Conservation (phyloP, 2,329 filamentous ascomycete genomes). For the Leptoxyphium fumago region DNA sequence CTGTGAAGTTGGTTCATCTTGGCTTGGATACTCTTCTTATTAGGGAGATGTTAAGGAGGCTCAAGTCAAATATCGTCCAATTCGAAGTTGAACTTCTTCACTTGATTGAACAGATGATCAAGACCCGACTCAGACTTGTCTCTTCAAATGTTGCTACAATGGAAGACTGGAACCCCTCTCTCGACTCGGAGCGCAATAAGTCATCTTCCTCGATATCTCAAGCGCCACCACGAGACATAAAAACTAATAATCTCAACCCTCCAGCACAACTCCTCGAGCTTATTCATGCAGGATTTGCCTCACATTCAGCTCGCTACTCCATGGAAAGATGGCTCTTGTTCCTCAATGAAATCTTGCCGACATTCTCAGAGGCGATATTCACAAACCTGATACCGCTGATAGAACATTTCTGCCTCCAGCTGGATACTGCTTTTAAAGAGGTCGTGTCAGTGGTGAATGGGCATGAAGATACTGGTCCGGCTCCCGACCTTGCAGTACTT, state of each 20-base stretch:
- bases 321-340: conserved; percentile 88
- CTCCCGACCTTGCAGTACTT: conserved; percentile 14
- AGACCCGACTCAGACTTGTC: conserved; percentile 29
- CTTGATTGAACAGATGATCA: conserved; percentile 60
- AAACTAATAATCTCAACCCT: conserved; percentile 23
- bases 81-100: conserved; percentile 49
- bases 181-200: too few relatives aligned
- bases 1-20: conserved; percentile 7
- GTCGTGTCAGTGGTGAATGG: conserved; percentile 48
- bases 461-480: conserved; percentile 1
- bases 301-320: conserved; percentile 55
- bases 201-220: too few relatives aligned
- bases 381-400: conserved; percentile 82
- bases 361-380: conserved; percentile 75
- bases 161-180: too few relatives aligned
- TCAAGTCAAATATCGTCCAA: conserved; percentile 7
- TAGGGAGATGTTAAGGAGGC: conserved; percentile 8
- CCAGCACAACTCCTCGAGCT: conserved; percentile 70
- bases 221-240: too few relatives aligned
- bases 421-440: conserved; percentile 55
- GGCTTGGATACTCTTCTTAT: conserved; percentile 15
- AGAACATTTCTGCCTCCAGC: conserved; percentile 72
- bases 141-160: too few relatives aligned
- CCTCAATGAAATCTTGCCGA: conserved; percentile 64
- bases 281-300: conserved; percentile 66